These are phyloP conservation scores for Pneumocystis carinii DNA, from an alignment of 1,139 yeast species.

Conservation along the genomic window DNA sequence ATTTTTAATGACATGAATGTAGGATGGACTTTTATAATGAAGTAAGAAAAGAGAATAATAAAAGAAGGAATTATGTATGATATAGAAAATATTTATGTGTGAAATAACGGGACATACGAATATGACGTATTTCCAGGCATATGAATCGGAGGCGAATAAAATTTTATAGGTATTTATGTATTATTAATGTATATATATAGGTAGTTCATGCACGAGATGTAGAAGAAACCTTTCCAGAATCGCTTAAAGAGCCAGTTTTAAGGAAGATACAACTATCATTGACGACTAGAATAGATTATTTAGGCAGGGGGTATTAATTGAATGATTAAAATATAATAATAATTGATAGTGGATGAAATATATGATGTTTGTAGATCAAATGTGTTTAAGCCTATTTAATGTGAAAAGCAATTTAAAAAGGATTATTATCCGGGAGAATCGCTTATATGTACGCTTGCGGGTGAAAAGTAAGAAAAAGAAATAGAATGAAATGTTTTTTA, in stretches of 20 bases:
- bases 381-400: background rate
- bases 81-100: slow-evolving; percentile 57
- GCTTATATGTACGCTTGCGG: background rate
- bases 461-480: background rate
- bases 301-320: too few relatives aligned
- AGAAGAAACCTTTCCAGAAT: slow-evolving; percentile 75
- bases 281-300: slow-evolving; percentile 67
- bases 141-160: slow-evolving; percentile 62
- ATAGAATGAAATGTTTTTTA: slow-evolving; percentile 42
- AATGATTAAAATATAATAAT: too few relatives aligned
- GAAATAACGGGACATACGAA: slow-evolving; percentile 92
- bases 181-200: background rate
- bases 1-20: slow-evolving; percentile 74
- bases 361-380: slow-evolving; percentile 18
- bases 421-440: slow-evolving; percentile 89
- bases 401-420: slow-evolving; percentile 44
- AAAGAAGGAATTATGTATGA: slow-evolving; percentile 20
- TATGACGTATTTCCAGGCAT: slow-evolving; percentile 78
- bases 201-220: slow-evolving; percentile 31
- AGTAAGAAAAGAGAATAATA: slow-evolving; percentile 20
- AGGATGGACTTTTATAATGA: slow-evolving; percentile 40
- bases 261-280: slow-evolving; percentile 70
- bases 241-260: slow-evolving; percentile 78
- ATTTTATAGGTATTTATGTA: background rate
- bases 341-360: slow-evolving; percentile 5